phyloP scores from a whole-genome alignment of 2,329 filamentous ascomycete species.

The Arthroderma sp. region DNA sequence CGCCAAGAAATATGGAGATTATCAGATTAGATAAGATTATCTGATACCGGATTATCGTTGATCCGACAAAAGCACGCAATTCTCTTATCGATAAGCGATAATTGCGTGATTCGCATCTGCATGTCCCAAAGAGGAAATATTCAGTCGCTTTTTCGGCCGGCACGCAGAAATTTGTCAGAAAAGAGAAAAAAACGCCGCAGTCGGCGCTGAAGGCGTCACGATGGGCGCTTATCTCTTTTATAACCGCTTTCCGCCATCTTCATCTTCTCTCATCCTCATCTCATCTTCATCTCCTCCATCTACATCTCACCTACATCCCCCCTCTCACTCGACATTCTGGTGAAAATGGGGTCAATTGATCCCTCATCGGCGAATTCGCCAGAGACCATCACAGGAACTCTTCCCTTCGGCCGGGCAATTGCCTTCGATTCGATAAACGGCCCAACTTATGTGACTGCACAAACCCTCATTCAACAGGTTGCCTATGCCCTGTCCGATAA shows the following conservation, averaged over 20 bases:
- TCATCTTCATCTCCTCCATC: not conserved
- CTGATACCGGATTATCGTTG: not conserved
- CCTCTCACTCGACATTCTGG: not conserved
- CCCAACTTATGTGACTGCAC: slow-evolving; percentile 83
- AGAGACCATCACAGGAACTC: not conserved
- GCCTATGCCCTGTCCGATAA: slow-evolving; percentile 92
- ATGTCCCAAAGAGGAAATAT: slow-evolving; percentile 4
- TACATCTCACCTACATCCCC: not conserved
- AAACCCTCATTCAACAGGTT: slow-evolving; percentile 89
- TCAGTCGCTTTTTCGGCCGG: not conserved
- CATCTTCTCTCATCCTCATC: not conserved
- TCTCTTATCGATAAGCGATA: slow-evolving; percentile 1
- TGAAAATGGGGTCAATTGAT: slow-evolving; percentile 9
- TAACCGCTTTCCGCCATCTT: not conserved
- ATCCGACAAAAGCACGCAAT: slow-evolving; percentile 4
- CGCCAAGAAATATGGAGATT: not conserved
- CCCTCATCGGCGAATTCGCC: slow-evolving; percentile 5
- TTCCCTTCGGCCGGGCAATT: slow-evolving; percentile 9
- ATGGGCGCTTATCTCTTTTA: not conserved
- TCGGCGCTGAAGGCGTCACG: not conserved
- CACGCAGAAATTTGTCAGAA: not conserved
- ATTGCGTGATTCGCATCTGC: slow-evolving; percentile 7
- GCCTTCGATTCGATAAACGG: slow-evolving; percentile 45
- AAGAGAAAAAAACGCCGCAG: not conserved
- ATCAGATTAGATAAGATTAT: not conserved